These are phyloP conservation scores for Amaranthus hypochondriacus DNA, from an alignment of 148 eudicot species.

Conservation along the genomic window DNA sequence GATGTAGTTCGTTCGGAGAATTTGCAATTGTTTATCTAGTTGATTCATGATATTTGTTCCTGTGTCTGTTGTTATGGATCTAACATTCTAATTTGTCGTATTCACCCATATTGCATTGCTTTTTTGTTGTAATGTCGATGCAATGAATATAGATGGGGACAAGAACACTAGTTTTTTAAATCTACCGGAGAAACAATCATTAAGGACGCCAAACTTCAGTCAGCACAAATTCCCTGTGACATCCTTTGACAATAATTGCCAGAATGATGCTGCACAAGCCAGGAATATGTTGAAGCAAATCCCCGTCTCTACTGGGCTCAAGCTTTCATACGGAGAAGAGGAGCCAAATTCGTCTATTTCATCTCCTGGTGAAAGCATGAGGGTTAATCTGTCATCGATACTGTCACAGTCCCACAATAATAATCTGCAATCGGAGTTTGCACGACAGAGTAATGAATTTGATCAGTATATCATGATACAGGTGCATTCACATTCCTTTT, in stretches of 20 bases:
- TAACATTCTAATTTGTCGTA: too few species aligned
- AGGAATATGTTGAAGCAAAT: slow-evolving; percentile 30
- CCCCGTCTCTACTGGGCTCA: slow-evolving; percentile 48
- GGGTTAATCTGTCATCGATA: slow-evolving; percentile 26
- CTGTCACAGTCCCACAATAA: slow-evolving; percentile 22
- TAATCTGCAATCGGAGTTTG: slow-evolving; percentile 30
- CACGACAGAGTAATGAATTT: slow-evolving; percentile 34
- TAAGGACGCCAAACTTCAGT: too few species aligned
- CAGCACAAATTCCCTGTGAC: slow-evolving; percentile 29
- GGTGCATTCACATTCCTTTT: slow-evolving; percentile 22
- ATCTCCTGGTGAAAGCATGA: slow-evolving; percentile 33
- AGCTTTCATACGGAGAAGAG: slow-evolving; percentile 43
- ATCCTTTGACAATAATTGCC: slow-evolving; percentile 18
- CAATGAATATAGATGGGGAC: too few species aligned
- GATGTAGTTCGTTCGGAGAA: too few species aligned
- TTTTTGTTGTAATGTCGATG: too few species aligned
- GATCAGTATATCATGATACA: slow-evolving; percentile 41
- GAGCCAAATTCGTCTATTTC: slow-evolving; percentile 45
- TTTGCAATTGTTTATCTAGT: not conserved
- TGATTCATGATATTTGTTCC: not conserved
- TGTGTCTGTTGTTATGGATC: not conserved
- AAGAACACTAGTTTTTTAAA: too few species aligned
- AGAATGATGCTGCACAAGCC: slow-evolving; percentile 25
- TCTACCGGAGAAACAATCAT: too few species aligned
- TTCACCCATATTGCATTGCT: too few species aligned